Evolutionary conservation across 2,329 filamentous ascomycete genomes (phyloP), one percentile per base, ranked within the genome.

Genomic region (Botrytis aclada): DNA sequence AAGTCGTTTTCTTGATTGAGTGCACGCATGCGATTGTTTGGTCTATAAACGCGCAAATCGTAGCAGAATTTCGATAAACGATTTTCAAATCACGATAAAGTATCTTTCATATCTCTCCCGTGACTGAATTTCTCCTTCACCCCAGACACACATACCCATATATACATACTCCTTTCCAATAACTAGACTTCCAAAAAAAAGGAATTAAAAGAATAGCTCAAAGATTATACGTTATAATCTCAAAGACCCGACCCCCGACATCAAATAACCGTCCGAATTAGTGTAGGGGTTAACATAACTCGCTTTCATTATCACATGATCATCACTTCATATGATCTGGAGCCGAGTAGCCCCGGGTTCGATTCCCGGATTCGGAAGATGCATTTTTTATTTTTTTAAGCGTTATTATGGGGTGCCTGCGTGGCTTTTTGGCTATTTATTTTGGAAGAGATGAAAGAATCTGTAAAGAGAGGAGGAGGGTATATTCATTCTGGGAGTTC

Each of bases 191-290:
- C 22, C 22, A 25, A 25, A 25, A 47, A 12, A 51, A 4, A 14
- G 6, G 9, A 0, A 47, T 12, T 18, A 25, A 12, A 47, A 47
- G n/a, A 37, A 37, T 37, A 4, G 37, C 37, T 7, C 37, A 37
- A 4, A 37, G 37, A 37, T 37, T 37, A 37, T 37, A 37, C 37
- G 4, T 4, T 6, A 43, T 18, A 5, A 18, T 7, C 25, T 54
- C 5, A 54, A n/a, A 54, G n/a, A 0, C 1, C 12, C 0, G 0
- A 0, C 10, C 0, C 4, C 25, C 14, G 2, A 1, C 1, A 29
- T 18, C 51, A 7, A 29, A 56, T 0, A 29, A 16, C 7, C 6
- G 32, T 56, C 51, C 51, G 51, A 56, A 56, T 56, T 56, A 56
- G 51, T 56, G 51, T 56, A 56, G 51, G 51, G 51, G 51, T 56